Conservation (phyloP, 2,329 filamentous ascomycete species). For the Apiospora aurea region DNA sequence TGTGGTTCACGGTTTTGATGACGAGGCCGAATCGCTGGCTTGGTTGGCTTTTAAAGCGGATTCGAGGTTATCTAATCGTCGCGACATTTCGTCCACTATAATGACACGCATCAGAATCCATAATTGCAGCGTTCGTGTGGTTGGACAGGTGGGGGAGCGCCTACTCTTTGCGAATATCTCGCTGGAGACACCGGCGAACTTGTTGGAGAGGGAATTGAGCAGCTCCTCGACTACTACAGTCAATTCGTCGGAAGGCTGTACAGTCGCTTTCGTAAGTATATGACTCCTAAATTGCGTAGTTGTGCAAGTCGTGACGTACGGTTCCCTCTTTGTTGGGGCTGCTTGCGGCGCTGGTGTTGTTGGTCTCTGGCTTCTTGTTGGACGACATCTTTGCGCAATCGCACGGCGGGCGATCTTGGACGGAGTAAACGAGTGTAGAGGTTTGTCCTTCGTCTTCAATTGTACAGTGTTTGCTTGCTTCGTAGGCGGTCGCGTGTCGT, state of each 20-base stretch:
- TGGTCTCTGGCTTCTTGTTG: slow-evolving; percentile 35
- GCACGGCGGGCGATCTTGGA: not conserved
- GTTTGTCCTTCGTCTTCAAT: not conserved
- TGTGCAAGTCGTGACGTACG: slow-evolving; percentile 16
- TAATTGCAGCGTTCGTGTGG: not conserved
- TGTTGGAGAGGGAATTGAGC: slow-evolving; percentile 81
- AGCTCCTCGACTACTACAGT: slow-evolving; percentile 85
- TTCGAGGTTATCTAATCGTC: slow-evolving; percentile 84
- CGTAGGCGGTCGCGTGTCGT: not conserved
- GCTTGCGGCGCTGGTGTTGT: slow-evolving; percentile 32
- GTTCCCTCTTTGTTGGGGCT: slow-evolving; percentile 21
- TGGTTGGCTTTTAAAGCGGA: slow-evolving; percentile 69
- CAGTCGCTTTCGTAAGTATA: not conserved
- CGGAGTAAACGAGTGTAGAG: not conserved
- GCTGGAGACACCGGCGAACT: slow-evolving; percentile 83
- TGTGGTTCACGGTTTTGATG: slow-evolving; percentile 46
- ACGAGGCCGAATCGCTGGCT: slow-evolving; percentile 47
- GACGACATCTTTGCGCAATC: slow-evolving; percentile 35
- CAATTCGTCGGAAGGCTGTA: slow-evolving; percentile 64
- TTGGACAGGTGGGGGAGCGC: slow-evolving; percentile 12
- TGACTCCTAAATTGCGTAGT: not conserved
- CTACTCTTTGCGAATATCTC: slow-evolving; percentile 90
- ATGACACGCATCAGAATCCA: not conserved
- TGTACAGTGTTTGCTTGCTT: not conserved
- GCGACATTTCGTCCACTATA: slow-evolving; percentile 92